phyloP scores from a whole-genome alignment of 228 moss, liverwort and hornwort genomes.

The Sphagnum magellanicum region DNA sequence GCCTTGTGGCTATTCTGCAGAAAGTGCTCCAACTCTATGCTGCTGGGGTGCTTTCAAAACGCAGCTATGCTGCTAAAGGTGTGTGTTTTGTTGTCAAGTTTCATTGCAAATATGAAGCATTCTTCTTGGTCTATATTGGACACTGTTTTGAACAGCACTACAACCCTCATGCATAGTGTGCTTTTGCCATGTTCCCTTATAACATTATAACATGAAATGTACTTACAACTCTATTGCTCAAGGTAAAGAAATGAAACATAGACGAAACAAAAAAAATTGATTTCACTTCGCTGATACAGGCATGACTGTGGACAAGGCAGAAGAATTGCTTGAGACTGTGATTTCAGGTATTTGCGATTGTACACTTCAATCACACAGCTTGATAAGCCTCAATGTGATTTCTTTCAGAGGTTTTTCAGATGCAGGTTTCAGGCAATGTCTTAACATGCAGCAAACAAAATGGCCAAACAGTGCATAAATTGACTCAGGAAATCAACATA shows the following conservation, averaged over 20 bases:
- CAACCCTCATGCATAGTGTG: not conserved
- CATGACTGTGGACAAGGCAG: conserved; percentile 51
- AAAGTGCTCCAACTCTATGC: conserved; percentile 93
- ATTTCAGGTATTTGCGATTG: conserved; percentile 40
- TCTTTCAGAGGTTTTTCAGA: no score
- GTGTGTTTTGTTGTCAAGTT: conserved; percentile 1
- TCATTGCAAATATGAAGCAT: not conserved
- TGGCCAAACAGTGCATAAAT: not conserved
- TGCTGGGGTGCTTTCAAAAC: conserved; percentile 59
- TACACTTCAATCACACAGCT: no score
- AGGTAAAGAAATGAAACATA: no score
- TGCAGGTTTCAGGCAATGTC: no score
- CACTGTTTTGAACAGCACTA: not conserved
- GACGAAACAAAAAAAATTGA: not conserved
- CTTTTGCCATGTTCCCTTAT: not conserved
- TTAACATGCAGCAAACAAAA: not conserved
- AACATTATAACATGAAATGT: not conserved
- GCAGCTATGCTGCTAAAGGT: conserved; percentile 78
- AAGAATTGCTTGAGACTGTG: conserved; percentile 70
- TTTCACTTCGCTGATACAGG: conserved; percentile 29
- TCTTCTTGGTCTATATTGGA: not conserved
- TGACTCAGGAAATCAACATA: not conserved
- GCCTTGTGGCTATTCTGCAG: conserved; percentile 90
- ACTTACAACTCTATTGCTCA: conserved; percentile 1
- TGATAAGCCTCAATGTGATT: no score